Evolutionary conservation across 768 basidiomycete species (phyloP).

Genomic region (Gymnopilus junonius): DNA sequence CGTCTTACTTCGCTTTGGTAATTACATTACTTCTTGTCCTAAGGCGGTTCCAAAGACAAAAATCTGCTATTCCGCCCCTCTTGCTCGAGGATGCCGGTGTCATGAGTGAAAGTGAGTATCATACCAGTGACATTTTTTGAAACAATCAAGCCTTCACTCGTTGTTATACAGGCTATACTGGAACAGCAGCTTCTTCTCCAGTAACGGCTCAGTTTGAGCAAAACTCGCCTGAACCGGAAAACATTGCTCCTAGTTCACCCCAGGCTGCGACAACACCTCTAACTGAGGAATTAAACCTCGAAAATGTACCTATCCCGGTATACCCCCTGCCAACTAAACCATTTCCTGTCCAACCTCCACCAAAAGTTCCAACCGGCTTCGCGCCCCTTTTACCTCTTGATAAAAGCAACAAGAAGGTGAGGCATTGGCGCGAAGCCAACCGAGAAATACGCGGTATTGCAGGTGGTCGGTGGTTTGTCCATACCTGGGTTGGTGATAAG

Average conservation of each 20-base stretch:
- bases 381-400: constrained; percentile 72
- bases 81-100: constrained; percentile 54
- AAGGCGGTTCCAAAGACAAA: constrained; percentile 30
- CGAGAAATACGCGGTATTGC: constrained; percentile 84
- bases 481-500: constrained; percentile 85
- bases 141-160: constrained; percentile 11
- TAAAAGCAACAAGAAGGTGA: constrained; percentile 59
- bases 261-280: constrained; percentile 26
- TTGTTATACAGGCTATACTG: constrained; percentile 52
- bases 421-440: constrained; percentile 75
- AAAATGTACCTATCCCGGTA: constrained; percentile 65
- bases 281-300: constrained; percentile 49
- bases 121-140: neutral
- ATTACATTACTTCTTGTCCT: constrained; percentile 10
- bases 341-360: constrained; percentile 79
- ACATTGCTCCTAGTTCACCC: constrained; percentile 36
- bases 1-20: constrained; percentile 11
- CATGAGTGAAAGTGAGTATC: constrained; percentile 62
- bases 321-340: constrained; percentile 85
- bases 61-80: constrained; percentile 37
- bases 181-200: constrained; percentile 78
- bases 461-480: constrained; percentile 81
- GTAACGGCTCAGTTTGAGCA: constrained; percentile 51
- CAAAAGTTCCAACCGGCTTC: constrained; percentile 76
- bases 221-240: constrained; percentile 57